Conservation (phyloP, 2,329 filamentous ascomycete genomes). For the Magnaporthiopsis incrustans region DNA sequence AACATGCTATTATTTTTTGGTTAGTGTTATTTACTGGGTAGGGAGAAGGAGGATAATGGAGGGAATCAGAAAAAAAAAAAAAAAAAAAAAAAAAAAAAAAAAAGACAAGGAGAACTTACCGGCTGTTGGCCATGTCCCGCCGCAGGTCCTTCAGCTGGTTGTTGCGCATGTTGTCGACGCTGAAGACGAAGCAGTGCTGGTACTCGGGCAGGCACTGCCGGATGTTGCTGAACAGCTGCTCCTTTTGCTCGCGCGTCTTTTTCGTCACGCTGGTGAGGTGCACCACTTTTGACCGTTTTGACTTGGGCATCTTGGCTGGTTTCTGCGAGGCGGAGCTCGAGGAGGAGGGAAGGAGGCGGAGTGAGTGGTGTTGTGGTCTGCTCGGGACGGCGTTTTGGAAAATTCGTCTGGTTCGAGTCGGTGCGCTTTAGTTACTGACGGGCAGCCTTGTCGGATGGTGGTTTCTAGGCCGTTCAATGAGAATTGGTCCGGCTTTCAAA, state of each 20-base stretch:
- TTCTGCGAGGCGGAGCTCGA: background rate
- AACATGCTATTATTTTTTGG: conserved; percentile 56
- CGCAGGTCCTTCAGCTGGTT: conserved; percentile 89
- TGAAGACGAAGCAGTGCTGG: conserved; percentile 88
- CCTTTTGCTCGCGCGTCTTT: conserved; percentile 87
- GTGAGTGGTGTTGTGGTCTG: too few relatives aligned
- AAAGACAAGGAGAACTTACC: conserved; percentile 41
- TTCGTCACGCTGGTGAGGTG: conserved; percentile 88
- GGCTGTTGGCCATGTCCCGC: conserved; percentile 73
- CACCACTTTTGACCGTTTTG: conserved; percentile 82
- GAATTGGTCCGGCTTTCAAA: background rate
- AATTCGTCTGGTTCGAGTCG: background rate
- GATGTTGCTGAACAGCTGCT: conserved; percentile 81
- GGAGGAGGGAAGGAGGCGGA: background rate
- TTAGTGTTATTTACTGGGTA: background rate
- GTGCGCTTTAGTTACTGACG: background rate
- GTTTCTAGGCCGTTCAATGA: too few relatives aligned
- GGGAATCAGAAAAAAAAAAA: too few relatives aligned
- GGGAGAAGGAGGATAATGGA: too few relatives aligned
- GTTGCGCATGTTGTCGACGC: conserved; percentile 96
- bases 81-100: too few relatives aligned
- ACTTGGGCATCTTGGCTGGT: conserved; percentile 72
- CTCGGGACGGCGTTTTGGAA: too few relatives aligned
- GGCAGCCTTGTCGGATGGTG: too few relatives aligned
- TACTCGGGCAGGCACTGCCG: conserved; percentile 78